Percentiles rank a stretch among this genome's conserved stretches.
These are phyloP conservation scores for Mangifera indica DNA, from an alignment of 345 rosid genomes.

Conservation along the genomic window DNA sequence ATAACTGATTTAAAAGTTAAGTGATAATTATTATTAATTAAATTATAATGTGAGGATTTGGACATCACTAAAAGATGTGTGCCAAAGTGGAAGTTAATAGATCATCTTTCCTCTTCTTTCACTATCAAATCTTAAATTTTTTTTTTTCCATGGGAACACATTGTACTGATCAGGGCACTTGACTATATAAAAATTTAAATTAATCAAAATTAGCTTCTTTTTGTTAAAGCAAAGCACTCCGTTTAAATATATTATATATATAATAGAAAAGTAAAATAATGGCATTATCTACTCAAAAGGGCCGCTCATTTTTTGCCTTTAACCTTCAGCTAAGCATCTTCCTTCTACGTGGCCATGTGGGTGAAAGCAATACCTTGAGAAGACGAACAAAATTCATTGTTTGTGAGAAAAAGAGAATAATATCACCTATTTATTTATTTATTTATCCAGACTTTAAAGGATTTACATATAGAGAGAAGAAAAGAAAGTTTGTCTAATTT, in stretches of 20 bases:
- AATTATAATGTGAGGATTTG: no score
- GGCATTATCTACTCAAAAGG: constrained; percentile 78
- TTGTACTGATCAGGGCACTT: constrained; percentile 18
- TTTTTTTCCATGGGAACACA: constrained; percentile 23
- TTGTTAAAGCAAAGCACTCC: constrained; percentile 50
- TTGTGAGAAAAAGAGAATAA: neutral
- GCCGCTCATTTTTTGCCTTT: constrained; percentile 55
- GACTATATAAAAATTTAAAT: neutral
- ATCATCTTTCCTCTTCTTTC: no score
- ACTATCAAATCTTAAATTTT: neutral
- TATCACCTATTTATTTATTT: neutral
- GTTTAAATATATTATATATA: no score
- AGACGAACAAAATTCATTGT: constrained; percentile 22
- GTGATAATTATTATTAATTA: no score
- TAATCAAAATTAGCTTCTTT: constrained; percentile 27
- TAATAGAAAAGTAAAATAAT: constrained; percentile 25
- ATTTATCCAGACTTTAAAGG: no score
- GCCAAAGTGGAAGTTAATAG: no score
- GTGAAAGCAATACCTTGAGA: constrained; percentile 35
- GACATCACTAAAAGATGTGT: no score
- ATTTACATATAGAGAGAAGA: no score
- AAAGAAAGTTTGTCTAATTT: constrained; percentile 50
- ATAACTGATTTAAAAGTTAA: no score
- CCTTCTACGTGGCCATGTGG: constrained; percentile 63
- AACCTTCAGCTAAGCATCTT: constrained; percentile 55